Evolutionary conservation across 768 basidiomycete genomes (phyloP).

Genomic region (Tulasnella sp.): DNA sequence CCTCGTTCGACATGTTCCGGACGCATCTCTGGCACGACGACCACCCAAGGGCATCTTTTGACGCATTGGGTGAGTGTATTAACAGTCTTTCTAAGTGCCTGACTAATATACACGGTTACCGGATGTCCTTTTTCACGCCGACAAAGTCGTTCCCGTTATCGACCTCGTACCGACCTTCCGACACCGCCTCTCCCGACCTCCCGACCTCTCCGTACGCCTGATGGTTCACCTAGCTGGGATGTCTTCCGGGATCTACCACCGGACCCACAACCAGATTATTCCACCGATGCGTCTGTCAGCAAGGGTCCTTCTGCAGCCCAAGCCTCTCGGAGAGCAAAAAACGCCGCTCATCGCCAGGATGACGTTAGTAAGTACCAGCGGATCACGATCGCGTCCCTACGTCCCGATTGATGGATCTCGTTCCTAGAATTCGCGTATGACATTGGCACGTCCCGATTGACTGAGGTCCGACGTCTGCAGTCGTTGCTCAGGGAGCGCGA

Average conservation of each 20-base stretch:
- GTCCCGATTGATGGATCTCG: conserved; percentile 10
- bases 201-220: conserved; percentile 17
- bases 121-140: too few relatives aligned
- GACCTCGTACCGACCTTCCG: too few relatives aligned
- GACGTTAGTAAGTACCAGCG: conserved; percentile 65
- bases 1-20: too few relatives aligned
- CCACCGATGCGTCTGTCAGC: background rate
- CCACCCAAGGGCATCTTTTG: too few relatives aligned
- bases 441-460: conserved; percentile 87
- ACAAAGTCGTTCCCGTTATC: too few relatives aligned
- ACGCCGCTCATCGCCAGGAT: conserved; percentile 83
- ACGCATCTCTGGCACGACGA: too few relatives aligned
- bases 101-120: too few relatives aligned
- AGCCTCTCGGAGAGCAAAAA: conserved; percentile 78
- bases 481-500: conserved; percentile 87
- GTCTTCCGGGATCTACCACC: conserved; percentile 14
- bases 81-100: too few relatives aligned
- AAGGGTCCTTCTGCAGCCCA: conserved; percentile 74
- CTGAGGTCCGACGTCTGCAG: conserved; percentile 88
- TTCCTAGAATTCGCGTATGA: conserved; percentile 90
- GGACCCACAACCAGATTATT: conserved; percentile 19
- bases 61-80: too few relatives aligned
- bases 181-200: background rate
- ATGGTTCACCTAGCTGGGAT: background rate
- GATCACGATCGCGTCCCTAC: conserved; percentile 25